Evolutionary conservation across 495 filamentous ascomycete genomes (phyloP).

Genomic region (Aspergillus funiculosus): DNA sequence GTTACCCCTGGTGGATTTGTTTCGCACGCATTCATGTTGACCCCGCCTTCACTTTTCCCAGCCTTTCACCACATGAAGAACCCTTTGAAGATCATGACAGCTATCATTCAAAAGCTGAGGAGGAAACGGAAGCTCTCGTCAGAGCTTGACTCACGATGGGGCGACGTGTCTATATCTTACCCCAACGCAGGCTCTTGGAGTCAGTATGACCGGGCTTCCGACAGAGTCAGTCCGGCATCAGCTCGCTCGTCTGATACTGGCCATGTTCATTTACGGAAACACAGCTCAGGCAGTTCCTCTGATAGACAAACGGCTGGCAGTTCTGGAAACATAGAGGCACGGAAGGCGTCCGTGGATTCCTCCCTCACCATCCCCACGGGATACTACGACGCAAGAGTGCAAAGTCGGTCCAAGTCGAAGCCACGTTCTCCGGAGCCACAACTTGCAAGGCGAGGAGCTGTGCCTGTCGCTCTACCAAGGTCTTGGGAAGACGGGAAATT

Average conservation of each 20-base stretch:
- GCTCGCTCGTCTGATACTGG: conserved; percentile 4
- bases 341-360: conserved; percentile 10
- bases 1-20: too few relatives aligned
- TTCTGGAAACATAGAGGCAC: neutral
- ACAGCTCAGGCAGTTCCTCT: conserved; percentile 8
- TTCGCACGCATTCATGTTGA: conserved; percentile 10
- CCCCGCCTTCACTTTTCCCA: conserved; percentile 5
- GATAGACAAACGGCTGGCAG: neutral
- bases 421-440: neutral
- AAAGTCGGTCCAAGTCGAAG: conserved; percentile 16
- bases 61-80: conserved; percentile 24
- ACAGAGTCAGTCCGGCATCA: conserved; percentile 9
- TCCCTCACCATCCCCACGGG: conserved; percentile 31
- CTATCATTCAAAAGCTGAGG: conserved; percentile 34
- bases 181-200: conserved; percentile 44
- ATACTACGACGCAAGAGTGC: conserved; percentile 34
- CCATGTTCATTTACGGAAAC: conserved; percentile 9
- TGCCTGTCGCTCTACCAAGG: conserved; percentile 1
- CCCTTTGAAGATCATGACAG: conserved; percentile 29
- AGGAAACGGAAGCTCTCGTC: conserved; percentile 38
- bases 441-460: neutral
- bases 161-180: conserved; percentile 38
- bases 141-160: conserved; percentile 40
- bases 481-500: conserved; percentile 8
- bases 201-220: conserved; percentile 25